Evolutionary conservation across 257 asterid species (phyloP), one percentile per base, ranked within the genome.

Genomic region (Primulina eburnea): DNA sequence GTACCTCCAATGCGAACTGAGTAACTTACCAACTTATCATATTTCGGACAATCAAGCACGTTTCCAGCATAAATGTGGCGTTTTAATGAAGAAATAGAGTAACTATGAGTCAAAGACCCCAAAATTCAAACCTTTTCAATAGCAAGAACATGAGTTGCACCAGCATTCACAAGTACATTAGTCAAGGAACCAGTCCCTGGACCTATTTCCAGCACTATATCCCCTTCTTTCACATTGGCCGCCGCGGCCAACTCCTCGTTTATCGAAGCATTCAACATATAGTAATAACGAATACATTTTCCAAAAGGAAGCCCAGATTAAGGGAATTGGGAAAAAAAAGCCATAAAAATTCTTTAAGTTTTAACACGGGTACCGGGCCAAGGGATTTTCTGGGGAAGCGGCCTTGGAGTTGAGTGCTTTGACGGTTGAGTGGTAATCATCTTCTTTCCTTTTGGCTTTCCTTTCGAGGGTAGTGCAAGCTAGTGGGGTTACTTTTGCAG

Each of bases 131-230:
- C 99, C 97, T 91, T 94, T 82, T 94, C 99, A 62, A 94, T 86
- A 6, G 99, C 97, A 66, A 94, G 89, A 83, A 91, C 96, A 78
- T n/a, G n/a, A n/a, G 81, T 78, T 8, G 97, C 97, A 62, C 97
- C 97, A 70, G 96, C 85, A 77, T 79, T 77, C 12, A 94, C 92
- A 61, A 94, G 89, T 16, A 70, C 92, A 82, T 84, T 85, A 59
- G 99, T 91, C 81, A 91, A 86, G 32, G 99, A 94, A 76, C 99
- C 99, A 69, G 99, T 94, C 62, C 97, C 97, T 5, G 97, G 97
- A 29, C 99, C 97, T 76, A 94, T 91, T 73, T 94, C 99, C 35
- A 91, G 87, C 75, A 94, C 97, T 26, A 88, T 43, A 73, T 94
- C 97, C 35, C 97, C 97, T 81, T 86, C 96, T 72, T 79, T 80